phyloP scores from a whole-genome alignment of 257 asterid species.

The Solanum habrochaites region DNA sequence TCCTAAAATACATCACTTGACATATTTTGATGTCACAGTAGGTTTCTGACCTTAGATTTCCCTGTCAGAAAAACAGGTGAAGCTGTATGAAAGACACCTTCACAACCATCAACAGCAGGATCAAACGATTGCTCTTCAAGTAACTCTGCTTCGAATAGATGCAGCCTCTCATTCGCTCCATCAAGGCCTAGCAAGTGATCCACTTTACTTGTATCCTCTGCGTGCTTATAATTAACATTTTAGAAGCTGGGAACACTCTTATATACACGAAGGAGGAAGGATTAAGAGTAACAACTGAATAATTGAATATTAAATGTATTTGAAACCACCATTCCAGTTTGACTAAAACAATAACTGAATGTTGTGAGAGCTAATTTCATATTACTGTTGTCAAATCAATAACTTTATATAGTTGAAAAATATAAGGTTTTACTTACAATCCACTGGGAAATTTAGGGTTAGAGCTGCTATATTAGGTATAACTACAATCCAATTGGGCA shows the following conservation, averaged over 20 bases:
- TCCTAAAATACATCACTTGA: not conserved
- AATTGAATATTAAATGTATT: not conserved
- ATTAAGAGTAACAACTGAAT: not conserved
- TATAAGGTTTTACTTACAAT: no score
- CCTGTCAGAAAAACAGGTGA: conserved; percentile 29
- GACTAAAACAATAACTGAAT: not conserved
- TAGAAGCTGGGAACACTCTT: not conserved
- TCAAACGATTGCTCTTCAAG: conserved; percentile 43
- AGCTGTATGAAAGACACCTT: conserved; percentile 54
- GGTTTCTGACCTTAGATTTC: conserved; percentile 31
- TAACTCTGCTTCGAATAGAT: conserved; percentile 33
- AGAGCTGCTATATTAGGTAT: no score
- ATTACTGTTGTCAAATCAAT: not conserved
- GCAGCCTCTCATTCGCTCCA: conserved; percentile 50
- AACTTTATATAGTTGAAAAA: no score
- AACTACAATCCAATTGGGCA: no score
- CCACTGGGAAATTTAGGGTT: no score
- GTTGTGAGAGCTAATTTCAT: not conserved
- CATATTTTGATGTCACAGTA: not conserved
- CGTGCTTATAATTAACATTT: not conserved
- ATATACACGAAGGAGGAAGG: not conserved
- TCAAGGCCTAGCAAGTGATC: conserved; percentile 36
- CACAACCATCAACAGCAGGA: conserved; percentile 41
- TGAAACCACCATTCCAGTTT: not conserved
- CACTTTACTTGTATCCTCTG: conserved; percentile 41